Conservation (phyloP, 75 land plant genomes). For the Picea sitchensis region DNA sequence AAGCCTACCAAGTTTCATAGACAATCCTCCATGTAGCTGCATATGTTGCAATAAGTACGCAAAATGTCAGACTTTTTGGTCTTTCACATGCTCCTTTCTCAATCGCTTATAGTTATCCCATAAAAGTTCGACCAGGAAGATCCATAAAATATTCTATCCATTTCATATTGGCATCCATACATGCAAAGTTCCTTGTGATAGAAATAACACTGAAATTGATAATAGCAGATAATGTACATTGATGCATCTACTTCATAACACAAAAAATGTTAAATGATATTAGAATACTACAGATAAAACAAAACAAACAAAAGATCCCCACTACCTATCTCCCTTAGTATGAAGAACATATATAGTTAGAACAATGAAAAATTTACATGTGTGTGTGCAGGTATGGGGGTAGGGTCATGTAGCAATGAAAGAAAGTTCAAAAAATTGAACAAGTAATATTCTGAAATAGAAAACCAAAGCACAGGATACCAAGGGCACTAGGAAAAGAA, state of each 20-base stretch:
- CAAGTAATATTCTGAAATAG: no score
- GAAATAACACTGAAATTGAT: background rate
- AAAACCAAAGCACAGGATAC: no score
- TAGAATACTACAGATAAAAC: background rate
- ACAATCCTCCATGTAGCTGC: conserved; percentile 46
- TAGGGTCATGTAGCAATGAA: background rate
- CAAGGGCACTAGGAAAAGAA: background rate
- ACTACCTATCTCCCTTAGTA: background rate
- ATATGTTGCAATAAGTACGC: conserved; percentile 10
- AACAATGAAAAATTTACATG: background rate
- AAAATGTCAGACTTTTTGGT: background rate
- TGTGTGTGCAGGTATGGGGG: background rate
- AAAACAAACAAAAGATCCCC: background rate
- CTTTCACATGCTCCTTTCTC: background rate
- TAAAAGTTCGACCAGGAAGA: background rate
- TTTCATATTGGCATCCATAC: no score
- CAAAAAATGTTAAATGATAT: background rate
- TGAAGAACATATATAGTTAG: background rate
- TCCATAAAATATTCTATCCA: background rate
- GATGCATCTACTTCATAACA: background rate
- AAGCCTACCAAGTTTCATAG: conserved; percentile 17
- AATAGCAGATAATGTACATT: background rate
- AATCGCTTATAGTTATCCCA: no score
- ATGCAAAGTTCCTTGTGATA: background rate
- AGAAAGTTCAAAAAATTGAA: background rate